These are phyloP conservation scores for Lactuca sativa DNA, from an alignment of 129 eudicot genomes.

Conservation along the genomic window DNA sequence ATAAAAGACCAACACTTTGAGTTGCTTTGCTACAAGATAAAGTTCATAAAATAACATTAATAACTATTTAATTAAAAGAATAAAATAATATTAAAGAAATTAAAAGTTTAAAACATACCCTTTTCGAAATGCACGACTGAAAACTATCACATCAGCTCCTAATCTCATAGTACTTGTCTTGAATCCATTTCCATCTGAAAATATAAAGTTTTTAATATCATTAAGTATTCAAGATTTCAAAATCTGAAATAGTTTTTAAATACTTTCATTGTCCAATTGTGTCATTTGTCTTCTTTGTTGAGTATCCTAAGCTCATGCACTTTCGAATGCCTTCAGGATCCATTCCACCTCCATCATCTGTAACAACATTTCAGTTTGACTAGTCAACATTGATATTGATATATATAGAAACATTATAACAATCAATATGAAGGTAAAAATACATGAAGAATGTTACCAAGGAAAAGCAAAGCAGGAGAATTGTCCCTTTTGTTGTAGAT, in stretches of 20 bases:
- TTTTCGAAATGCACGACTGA: constrained; percentile 62
- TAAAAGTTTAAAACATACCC: constrained; percentile 45
- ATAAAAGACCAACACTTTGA: constrained; percentile 66
- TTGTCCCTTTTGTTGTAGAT: constrained; percentile 71
- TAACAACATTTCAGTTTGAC: constrained; percentile 11
- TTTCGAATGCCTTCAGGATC: constrained; percentile 78
- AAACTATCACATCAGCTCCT: constrained; percentile 94
- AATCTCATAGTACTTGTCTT: constrained; percentile 95
- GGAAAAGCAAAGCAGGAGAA: constrained; percentile 87
- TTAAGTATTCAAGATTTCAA: too few species aligned
- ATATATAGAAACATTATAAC: not conserved
- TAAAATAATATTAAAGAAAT: not conserved
- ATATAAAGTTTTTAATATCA: not conserved
- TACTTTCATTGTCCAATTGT: constrained; percentile 89
- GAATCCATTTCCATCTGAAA: constrained; percentile 91
- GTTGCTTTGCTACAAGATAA: constrained; percentile 57
- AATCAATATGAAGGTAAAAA: constrained; percentile 2
- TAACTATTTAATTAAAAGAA: constrained; percentile 1
- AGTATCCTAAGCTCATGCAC: constrained; percentile 98
- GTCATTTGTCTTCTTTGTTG: constrained; percentile 78
- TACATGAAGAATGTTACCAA: constrained; percentile 40
- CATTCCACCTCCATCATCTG: constrained; percentile 99
- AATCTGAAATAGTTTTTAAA: not conserved
- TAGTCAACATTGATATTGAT: constrained; percentile 3
- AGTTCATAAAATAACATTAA: constrained; percentile 21